phyloP scores from a whole-genome alignment of 1,284 basidiomycete genomes.

The Marasmius fiardii region DNA sequence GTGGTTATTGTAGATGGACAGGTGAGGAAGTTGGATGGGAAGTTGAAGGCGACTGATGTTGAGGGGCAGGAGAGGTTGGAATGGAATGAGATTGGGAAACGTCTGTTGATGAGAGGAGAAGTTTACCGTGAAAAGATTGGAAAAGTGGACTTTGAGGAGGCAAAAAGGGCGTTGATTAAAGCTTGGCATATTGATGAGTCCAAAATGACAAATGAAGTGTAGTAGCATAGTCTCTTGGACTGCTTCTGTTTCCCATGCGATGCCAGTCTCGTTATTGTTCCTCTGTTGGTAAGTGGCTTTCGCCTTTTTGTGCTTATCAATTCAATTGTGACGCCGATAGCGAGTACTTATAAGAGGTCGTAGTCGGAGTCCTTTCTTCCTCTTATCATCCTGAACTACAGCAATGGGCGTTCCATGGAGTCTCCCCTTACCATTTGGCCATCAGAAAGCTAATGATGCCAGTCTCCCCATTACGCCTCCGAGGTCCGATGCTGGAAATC shows the following conservation, averaged over 20 bases:
- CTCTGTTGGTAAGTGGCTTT: too few species aligned
- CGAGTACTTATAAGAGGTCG: too few species aligned
- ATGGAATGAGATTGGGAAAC: conserved; percentile 12
- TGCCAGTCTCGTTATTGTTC: too few species aligned
- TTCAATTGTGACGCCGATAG: too few species aligned
- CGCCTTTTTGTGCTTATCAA: too few species aligned
- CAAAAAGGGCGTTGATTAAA: neutral
- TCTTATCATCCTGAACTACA: too few species aligned
- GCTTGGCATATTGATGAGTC: conserved; percentile 2
- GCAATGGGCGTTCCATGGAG: too few species aligned
- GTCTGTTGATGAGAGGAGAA: conserved; percentile 6
- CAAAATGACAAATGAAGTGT: conserved; percentile 5
- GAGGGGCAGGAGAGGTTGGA: conserved; percentile 1
- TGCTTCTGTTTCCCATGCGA: neutral
- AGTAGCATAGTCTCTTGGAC: too few species aligned
- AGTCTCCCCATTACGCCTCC: neutral
- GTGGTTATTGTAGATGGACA: conserved; percentile 14
- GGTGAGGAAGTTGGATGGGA: conserved; percentile 11
- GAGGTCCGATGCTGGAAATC: neutral
- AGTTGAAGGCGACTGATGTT: conserved; percentile 4
- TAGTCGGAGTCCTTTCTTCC: too few species aligned
- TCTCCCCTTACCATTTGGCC: too few species aligned
- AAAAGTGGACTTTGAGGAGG: conserved; percentile 5
- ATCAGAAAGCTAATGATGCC: too few species aligned
- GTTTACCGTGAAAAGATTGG: neutral